Conservation (phyloP, 805 yeast species). For the Metschnikowia kofuensis region DNA sequence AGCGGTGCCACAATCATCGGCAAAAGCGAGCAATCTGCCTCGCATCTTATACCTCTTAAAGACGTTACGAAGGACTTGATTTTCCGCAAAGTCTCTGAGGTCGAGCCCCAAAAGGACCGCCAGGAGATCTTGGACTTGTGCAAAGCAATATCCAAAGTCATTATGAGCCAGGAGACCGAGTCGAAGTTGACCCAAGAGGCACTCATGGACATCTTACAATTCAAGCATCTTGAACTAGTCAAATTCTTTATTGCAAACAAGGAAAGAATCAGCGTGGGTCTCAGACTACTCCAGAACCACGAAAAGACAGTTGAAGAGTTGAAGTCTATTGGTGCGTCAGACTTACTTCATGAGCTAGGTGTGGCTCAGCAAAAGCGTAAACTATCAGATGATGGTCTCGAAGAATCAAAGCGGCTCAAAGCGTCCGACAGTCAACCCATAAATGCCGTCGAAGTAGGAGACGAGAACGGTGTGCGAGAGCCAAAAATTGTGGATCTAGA, state of each 20-base stretch:
- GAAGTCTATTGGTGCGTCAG: slow-evolving; percentile 37
- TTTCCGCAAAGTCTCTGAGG: slow-evolving; percentile 33
- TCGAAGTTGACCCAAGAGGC: slow-evolving; percentile 49
- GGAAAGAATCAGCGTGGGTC: slow-evolving; percentile 52
- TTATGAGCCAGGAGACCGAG: slow-evolving; percentile 37
- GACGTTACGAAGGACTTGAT: slow-evolving; percentile 15
- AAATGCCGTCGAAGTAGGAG: background rate
- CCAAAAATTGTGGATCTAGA: slow-evolving; percentile 65
- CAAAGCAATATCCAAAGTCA: slow-evolving; percentile 33
- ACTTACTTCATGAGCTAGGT: slow-evolving; percentile 43
- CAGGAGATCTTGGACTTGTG: slow-evolving; percentile 36
- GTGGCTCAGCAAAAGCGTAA: slow-evolving; percentile 16
- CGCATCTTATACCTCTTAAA: slow-evolving; percentile 3
- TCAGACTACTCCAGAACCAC: slow-evolving; percentile 37
- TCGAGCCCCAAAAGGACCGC: slow-evolving; percentile 37
- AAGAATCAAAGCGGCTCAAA: slow-evolving; percentile 9
- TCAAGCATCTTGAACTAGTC: slow-evolving; percentile 50
- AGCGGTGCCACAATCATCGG: slow-evolving; percentile 3
- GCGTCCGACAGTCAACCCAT: background rate
- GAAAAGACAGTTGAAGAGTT: slow-evolving; percentile 42
- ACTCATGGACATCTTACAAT: slow-evolving; percentile 52
- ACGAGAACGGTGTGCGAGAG: slow-evolving; percentile 19
- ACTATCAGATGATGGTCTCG: background rate
- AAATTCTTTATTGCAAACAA: slow-evolving; percentile 50
- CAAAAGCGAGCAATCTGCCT: background rate